phyloP scores from a whole-genome alignment of 2,329 filamentous ascomycete species.

The Botryotinia globosa region DNA sequence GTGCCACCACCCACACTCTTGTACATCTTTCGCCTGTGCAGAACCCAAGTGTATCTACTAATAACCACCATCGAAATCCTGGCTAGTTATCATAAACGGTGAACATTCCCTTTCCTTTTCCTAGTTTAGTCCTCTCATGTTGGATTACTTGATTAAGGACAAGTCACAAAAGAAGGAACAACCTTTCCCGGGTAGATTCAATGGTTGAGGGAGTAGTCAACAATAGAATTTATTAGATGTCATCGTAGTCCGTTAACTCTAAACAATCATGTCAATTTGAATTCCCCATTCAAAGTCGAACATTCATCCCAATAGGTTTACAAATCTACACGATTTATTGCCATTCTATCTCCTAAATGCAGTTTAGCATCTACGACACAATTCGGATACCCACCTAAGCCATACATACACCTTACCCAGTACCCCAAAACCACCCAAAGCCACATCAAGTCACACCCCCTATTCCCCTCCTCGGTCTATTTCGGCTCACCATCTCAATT shows the following conservation, averaged over 20 bases:
- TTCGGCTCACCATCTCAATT: conserved; percentile 7
- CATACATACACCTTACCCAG: no score
- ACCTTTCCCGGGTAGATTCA: background rate
- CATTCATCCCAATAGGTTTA: background rate
- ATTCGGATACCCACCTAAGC: background rate
- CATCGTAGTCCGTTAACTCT: background rate
- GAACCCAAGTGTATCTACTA: conserved; percentile 9
- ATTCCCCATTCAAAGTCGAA: background rate
- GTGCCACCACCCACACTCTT: conserved; percentile 1
- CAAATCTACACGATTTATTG: background rate
- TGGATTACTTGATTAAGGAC: background rate
- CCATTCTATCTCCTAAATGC: background rate
- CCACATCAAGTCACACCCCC: conserved; percentile 12
- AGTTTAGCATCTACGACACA: background rate
- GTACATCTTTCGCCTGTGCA: conserved; percentile 10
- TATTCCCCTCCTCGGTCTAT: conserved; percentile 10
- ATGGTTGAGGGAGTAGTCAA: background rate
- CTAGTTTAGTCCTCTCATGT: background rate
- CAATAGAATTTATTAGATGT: background rate
- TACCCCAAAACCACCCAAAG: background rate
- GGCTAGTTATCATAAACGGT: conserved; percentile 10
- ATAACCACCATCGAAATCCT: conserved; percentile 8
- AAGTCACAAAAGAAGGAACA: background rate
- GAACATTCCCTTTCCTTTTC: conserved; percentile 13
- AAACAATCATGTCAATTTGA: background rate